Percentiles rank a stretch among this genome's conserved stretches.
phyloP scores from a whole-genome alignment of 495 filamentous ascomycete species.

The Astrocystis sublimbata region DNA sequence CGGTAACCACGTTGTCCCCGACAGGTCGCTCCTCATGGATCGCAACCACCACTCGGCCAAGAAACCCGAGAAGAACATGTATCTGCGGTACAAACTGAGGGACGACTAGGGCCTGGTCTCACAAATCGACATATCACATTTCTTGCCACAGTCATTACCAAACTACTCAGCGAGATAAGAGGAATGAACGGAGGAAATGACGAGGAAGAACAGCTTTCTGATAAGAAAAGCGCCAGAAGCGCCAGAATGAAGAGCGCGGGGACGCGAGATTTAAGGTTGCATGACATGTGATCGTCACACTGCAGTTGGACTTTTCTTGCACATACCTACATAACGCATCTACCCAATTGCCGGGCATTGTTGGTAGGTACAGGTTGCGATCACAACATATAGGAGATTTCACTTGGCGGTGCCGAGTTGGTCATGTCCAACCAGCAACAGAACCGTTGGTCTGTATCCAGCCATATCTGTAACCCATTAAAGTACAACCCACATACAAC shows the following conservation, averaged over 20 bases:
- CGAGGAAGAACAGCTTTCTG: neutral
- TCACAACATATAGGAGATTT: too few relatives aligned
- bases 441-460: neutral
- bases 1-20: conserved; percentile 19
- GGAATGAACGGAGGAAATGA: too few relatives aligned
- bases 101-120: neutral
- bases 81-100: conserved; percentile 26
- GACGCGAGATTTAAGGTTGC: neutral
- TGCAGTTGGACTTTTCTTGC: neutral
- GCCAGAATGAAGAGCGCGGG: neutral
- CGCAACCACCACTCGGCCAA: conserved; percentile 18
- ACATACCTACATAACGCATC: neutral
- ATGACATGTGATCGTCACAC: neutral
- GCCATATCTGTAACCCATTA: neutral
- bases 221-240: too few relatives aligned
- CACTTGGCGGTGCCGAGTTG: too few relatives aligned
- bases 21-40: conserved; percentile 6
- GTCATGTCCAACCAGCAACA: conserved; percentile 3
- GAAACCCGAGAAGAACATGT: conserved; percentile 22
- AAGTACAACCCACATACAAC: too few relatives aligned
- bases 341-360: neutral
- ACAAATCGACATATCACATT: neutral
- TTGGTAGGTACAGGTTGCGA: too few relatives aligned
- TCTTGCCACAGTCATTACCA: neutral
- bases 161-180: neutral